Evolutionary conservation across 345 rosid species (phyloP), one percentile per base, ranked within the genome.

Genomic region (Garcia nutans): DNA sequence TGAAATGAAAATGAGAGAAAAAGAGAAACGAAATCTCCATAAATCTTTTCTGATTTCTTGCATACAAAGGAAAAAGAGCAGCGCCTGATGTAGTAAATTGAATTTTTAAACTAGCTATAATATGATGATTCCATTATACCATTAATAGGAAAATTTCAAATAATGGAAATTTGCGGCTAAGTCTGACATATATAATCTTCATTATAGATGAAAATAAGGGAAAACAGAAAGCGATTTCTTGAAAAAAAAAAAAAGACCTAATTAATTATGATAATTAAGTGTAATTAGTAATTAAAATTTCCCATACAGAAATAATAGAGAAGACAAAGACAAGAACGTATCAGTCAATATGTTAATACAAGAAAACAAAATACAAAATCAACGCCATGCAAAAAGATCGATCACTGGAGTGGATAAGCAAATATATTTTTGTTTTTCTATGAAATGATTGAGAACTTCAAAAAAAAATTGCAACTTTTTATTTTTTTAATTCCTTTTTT

Each of bases 331-430:
- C 69, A 78, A 83, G 75, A 84, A 85, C 87, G 68, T 62, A 70
- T 77, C 88, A 60, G 70, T 68, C 16, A 49, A 20, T 70, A 23
- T 2, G 19, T 56, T 74, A 75, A 73, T 64, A 76, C 76, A 84
- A 82, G 86, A 77, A 80, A 86, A 79, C 88, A 84, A 84, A 84
- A 64, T 73, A 79, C 88, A 84, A 84, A 84, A 64, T 73, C 78
- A 69, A 84, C 67, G 68, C 81, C 84, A 82, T 79, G 87, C 78
- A 83, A 65, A 59, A 64, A 57, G 68, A 45, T 70, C 73, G 71
- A 59, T 26, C 67, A 31, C 3, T 28, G 58, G 22, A 54, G 58
- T 54, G n/a, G n/a, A 54, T 12, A 54, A 54, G 19, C 23, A 26
- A 67, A 58, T 37, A 71, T 11, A 59, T 17, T 70, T 37, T 33